phyloP scores from a whole-genome alignment of 306 rosid genomes.

The Delonix regia region DNA sequence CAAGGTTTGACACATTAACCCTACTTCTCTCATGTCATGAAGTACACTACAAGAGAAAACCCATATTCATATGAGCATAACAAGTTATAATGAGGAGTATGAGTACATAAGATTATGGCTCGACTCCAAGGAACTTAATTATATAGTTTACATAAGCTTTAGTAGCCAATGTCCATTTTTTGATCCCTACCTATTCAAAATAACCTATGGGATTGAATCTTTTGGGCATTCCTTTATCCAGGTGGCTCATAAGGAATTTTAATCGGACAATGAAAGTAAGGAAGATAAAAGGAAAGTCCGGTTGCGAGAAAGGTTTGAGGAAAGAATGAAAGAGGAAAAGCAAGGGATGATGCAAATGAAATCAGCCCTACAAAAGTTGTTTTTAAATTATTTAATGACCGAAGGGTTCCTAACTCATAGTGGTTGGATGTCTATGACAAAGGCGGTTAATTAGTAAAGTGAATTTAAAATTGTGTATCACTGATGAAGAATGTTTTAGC shows the following conservation, averaged over 20 bases:
- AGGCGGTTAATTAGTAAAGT: no score
- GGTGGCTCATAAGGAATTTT: conserved; percentile 1
- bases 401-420: conserved; percentile 32
- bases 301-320: conserved; percentile 21
- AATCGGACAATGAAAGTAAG: neutral
- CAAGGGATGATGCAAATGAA: conserved; percentile 19
- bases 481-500: no score
- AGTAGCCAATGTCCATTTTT: neutral
- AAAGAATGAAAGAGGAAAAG: neutral
- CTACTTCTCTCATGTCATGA: neutral
- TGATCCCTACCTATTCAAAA: neutral
- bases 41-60: neutral
- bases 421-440: conserved; percentile 8
- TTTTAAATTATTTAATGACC: no score
- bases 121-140: neutral
- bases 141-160: neutral
- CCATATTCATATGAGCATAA: no score
- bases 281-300: neutral
- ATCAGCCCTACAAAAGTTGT: conserved; percentile 31
- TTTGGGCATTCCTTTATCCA: neutral
- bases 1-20: conserved; percentile 42
- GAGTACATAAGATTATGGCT: conserved; percentile 8
- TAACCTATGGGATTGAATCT: conserved; percentile 1
- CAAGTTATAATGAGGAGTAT: neutral
- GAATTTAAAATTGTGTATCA: no score